Percentiles rank a stretch among this genome's conserved stretches.
Evolutionary conservation across 2,329 filamentous ascomycete genomes (phyloP).

Genomic region (Grosmannia penicillata): DNA sequence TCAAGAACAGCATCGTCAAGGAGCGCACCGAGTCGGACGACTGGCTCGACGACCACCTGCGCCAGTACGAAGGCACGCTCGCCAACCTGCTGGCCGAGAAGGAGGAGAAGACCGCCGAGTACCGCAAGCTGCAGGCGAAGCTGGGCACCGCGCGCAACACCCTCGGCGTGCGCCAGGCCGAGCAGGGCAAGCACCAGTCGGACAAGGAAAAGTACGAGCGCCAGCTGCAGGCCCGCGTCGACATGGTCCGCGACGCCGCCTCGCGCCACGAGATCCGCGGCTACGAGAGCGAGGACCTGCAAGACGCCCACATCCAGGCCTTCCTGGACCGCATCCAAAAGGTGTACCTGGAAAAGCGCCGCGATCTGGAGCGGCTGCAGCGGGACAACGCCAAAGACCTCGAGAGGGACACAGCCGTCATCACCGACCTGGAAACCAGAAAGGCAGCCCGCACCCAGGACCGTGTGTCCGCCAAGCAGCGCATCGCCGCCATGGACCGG

Average conservation of each 20-base stretch:
- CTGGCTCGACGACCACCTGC: constrained; percentile 54
- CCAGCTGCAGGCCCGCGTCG: constrained; percentile 55
- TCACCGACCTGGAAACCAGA: constrained; percentile 61
- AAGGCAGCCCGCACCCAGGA: constrained; percentile 60
- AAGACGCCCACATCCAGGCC: constrained; percentile 54
- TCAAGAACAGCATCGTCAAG: constrained; percentile 60
- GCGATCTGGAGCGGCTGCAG: constrained; percentile 53
- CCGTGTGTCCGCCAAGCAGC: constrained; percentile 57
- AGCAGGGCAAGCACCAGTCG: constrained; percentile 67
- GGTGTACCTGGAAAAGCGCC: constrained; percentile 62
- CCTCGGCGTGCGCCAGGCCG: constrained; percentile 38
- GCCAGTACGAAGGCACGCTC: constrained; percentile 66
- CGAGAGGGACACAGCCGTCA: constrained; percentile 52
- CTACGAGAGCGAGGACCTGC: constrained; percentile 58
- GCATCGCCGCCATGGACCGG: constrained; percentile 59
- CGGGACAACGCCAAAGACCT: constrained; percentile 61
- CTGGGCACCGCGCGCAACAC: constrained; percentile 28
- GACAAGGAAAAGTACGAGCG: constrained; percentile 78
- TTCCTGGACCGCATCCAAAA: constrained; percentile 70
- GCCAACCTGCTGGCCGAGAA: constrained; percentile 48
- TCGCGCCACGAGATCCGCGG: constrained; percentile 66
- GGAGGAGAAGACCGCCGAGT: constrained; percentile 46
- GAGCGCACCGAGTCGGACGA: constrained; percentile 60
- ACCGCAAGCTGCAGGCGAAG: constrained; percentile 45
- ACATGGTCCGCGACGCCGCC: constrained; percentile 66